Conservation (phyloP, 164 flowering plant genomes). For the Magnolia changhungtana region DNA sequence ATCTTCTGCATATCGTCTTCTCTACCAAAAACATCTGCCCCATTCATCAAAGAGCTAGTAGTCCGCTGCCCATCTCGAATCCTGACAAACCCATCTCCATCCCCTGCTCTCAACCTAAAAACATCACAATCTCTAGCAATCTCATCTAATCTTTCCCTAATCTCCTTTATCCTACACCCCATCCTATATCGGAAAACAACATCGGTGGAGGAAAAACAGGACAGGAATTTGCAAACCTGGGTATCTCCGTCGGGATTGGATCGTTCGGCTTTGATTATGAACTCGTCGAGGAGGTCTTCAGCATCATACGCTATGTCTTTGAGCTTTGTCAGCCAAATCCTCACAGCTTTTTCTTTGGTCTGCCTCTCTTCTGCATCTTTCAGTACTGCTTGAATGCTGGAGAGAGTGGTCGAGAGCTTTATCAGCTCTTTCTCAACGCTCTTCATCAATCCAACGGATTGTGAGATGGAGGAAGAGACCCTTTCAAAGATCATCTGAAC, state of each 20-base stretch:
- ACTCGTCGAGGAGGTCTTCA: constrained; percentile 16
- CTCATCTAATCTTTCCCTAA: background rate
- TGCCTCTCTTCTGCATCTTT: constrained; percentile 15
- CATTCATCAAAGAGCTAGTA: background rate
- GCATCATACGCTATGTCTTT: constrained; percentile 17
- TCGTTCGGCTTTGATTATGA: background rate
- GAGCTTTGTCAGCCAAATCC: constrained; percentile 13
- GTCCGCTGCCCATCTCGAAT: too few species aligned
- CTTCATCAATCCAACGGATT: background rate
- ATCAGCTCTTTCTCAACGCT: constrained; percentile 2
- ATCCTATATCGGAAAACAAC: background rate
- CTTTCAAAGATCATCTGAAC: background rate
- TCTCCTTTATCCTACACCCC: background rate
- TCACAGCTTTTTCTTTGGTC: constrained; percentile 2
- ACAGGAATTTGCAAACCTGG: background rate
- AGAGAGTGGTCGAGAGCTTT: background rate
- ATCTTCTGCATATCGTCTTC: background rate
- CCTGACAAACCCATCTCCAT: too few species aligned
- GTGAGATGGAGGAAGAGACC: constrained; percentile 1
- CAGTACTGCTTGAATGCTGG: constrained; percentile 3
- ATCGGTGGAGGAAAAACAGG: background rate
- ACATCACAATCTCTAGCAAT: too few species aligned
- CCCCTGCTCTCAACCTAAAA: too few species aligned
- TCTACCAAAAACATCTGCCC: background rate
- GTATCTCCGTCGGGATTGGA: background rate